phyloP scores from a whole-genome alignment of 129 eudicot species.

The Pseudognaphalium luteoalbum region DNA sequence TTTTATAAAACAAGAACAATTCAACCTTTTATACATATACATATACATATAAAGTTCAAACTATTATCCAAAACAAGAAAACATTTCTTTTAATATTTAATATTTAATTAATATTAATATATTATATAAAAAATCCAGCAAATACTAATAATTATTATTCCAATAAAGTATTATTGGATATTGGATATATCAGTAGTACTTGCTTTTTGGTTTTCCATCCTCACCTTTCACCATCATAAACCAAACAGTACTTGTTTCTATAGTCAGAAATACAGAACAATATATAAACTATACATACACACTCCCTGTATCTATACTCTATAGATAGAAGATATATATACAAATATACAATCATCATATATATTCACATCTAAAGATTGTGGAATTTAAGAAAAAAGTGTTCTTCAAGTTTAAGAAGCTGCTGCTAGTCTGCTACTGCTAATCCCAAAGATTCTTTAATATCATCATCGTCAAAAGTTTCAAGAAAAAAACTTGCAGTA shows the following conservation, averaged over 20 bases:
- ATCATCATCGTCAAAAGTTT: conserved; percentile 10
- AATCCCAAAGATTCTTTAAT: conserved; percentile 37
- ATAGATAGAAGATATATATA: too few relatives aligned
- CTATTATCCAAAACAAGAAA: too few relatives aligned
- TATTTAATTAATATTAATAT: neutral
- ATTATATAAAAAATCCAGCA: conserved; percentile 13
- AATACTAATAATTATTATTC: neutral
- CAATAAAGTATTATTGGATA: too few relatives aligned
- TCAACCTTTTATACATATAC: too few relatives aligned
- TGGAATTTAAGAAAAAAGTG: conserved; percentile 3
- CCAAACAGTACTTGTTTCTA: conserved; percentile 13
- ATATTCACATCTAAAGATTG: neutral
- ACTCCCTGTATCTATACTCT: neutral
- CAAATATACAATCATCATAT: neutral
- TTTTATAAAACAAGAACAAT: neutral
- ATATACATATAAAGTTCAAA: too few relatives aligned
- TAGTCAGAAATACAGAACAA: conserved; percentile 2
- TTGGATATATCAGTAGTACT: neutral
- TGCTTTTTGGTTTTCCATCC: conserved; percentile 6
- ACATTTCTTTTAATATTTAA: neutral
- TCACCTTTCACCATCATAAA: conserved; percentile 23
- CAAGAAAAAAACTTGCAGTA: conserved; percentile 10
- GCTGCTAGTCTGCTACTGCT: conserved; percentile 15
- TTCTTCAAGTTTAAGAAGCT: conserved; percentile 10
- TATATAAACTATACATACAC: neutral